Base-by-base conservation (phyloP, 768 basidiomycete genomes). In the Naganishia vishniacii region DNA sequence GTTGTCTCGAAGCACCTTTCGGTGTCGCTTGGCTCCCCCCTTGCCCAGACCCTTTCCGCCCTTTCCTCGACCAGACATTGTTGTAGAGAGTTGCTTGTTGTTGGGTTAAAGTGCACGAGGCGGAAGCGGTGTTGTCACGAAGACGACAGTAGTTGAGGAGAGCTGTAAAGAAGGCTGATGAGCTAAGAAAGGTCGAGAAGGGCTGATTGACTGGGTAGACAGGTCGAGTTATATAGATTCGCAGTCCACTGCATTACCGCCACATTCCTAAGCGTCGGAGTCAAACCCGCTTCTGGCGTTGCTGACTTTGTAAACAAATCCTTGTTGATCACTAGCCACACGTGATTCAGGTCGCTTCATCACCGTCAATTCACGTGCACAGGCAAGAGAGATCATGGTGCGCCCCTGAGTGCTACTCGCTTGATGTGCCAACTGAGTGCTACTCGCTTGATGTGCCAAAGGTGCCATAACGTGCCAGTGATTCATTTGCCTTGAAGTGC, bases 1-100 rank as follows among this genome's bases (percentile, higher is more conserved):
- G 77, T 78, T 78, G 74, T 78, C 72, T 66, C 74, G 73, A 44
- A 81, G 69, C 31, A 81, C 80, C 77, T 81, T 81, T 66, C 80
- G 71, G 78, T 81, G 81, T 73, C 75, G 66, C 71, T 77, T 77
- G 62, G 75, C 75, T 51, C 75, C 80, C 59, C 80, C 79, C 73
- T 81, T 80, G 41, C 80, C 79, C 67, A 80, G 77, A 75, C 80
- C 80, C 70, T 79, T 75, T 61, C 75, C 73, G 65, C 75, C 79
- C 73, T 80, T 80, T 73, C 79, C 79, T 70, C 79, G 77, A 66
- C 79, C 79, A 62, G 79, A 79, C 78, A 80, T 77, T 66, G 64
- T n/a, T 74, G 60, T 65, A 48, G 48, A n/a, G 40, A 49, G 62
- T 40, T 37, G 37, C 37, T 32, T 56, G 53, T 56, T 56, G 53